These are phyloP conservation scores for Gracilaria vermiculophylla DNA, from an alignment of 23 red algal species.

Conservation along the genomic window DNA sequence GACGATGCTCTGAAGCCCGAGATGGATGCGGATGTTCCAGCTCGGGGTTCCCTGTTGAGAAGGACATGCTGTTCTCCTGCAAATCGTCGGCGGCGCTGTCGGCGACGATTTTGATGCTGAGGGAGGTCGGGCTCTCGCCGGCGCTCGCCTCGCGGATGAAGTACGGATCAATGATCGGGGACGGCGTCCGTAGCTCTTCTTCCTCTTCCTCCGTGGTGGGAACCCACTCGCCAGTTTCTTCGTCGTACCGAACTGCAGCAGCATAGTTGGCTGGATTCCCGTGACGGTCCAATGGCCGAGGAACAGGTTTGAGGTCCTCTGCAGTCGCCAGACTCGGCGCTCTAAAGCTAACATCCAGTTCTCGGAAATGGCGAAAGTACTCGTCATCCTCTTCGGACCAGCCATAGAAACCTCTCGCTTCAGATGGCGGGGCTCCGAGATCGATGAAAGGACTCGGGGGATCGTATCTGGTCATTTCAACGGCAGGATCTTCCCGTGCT, in stretches of 20 bases:
- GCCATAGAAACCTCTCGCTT: not conserved
- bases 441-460: not conserved
- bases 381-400: constrained; percentile 38
- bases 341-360: not conserved
- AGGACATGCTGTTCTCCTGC: not conserved
- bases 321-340: not conserved
- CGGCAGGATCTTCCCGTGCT: not conserved
- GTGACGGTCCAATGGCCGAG: constrained; percentile 34
- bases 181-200: not conserved
- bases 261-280: constrained; percentile 36
- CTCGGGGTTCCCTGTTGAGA: not conserved
- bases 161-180: constrained; percentile 46
- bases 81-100: not conserved
- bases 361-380: constrained; percentile 24
- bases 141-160: constrained; percentile 29
- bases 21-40: not conserved
- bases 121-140: constrained; percentile 11
- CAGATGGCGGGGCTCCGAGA: constrained; percentile 21
- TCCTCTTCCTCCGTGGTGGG: constrained; percentile 61
- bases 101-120: not conserved
- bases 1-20: constrained; percentile 23
- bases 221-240: constrained; percentile 39
- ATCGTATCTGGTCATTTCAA: constrained; percentile 11
- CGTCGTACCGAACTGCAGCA: constrained; percentile 46
- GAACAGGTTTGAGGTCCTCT: not conserved